Evolutionary conservation across 2,329 filamentous ascomycete genomes (phyloP), one percentile per base, ranked within the genome.

Genomic region (Penicillium sp.): DNA sequence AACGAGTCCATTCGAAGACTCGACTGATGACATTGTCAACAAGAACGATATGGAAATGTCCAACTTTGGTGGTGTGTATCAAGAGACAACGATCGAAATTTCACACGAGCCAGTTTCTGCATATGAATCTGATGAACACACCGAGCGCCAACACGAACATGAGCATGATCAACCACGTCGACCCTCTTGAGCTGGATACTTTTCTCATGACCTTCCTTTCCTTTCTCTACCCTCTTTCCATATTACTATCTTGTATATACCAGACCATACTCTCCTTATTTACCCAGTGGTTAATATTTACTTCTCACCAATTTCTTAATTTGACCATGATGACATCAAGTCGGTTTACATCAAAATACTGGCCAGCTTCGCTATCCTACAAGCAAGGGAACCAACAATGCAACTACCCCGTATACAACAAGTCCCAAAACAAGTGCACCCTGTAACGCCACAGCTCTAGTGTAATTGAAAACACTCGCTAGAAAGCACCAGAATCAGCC

Each of bases 31-130:
- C 36, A 75, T 80, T 53, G 74, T 73, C 5, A 62, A 60, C 6
- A 69, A 69, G 54, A 62, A 66, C 14, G 66, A 67, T 22, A 58
- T 68, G 49, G 73, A 73, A 58, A 58, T 71, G 56, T 55, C 49
- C 6, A 60, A 68, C n/a, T 61, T 74, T 6, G 67, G 67, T n/a
- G 67, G 62, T 14, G 75, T 77, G 40, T 74, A 75, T 52, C 71
- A 75, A 52, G 63, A 77, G 57, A 77, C 73, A 9, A 77, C 74
- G 6, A 74, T 77, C 50, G 73, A 76, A 58, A 72, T 76, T 40
- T 71, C 68, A 6, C 70, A 71, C 51, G 71, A 75, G 57, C 66
- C 65, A 16, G 67, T 61, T 31, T 46, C 47, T 7, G 34, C 54
- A 24, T 50, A 47, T 22, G 56, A 63, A 27, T 57, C 48, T 10